Conservation (phyloP, 2,329 filamentous ascomycete species). For the Daldinia sp. region DNA sequence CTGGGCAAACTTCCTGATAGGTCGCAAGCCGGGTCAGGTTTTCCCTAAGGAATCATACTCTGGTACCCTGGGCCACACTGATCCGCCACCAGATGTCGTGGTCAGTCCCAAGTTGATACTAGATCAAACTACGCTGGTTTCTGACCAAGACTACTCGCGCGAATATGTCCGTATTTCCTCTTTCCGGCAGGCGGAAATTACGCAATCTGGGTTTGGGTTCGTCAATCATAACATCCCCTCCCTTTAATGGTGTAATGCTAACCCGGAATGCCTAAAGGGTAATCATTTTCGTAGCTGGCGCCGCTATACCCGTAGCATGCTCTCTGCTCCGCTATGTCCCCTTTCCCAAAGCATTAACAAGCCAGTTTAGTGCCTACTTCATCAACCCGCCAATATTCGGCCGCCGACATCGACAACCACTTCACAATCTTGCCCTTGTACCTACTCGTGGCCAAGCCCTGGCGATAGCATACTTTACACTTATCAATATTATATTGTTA, state of each 20-base stretch:
- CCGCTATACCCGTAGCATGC: constrained; percentile 50
- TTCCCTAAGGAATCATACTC: constrained; percentile 32
- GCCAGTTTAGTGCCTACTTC: constrained; percentile 49
- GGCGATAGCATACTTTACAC: constrained; percentile 52
- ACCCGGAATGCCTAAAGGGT: constrained; percentile 42
- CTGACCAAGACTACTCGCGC: constrained; percentile 48
- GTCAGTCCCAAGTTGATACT: neutral
- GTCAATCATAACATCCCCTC: neutral
- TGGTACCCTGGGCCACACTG: constrained; percentile 21
- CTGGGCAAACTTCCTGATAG: constrained; percentile 43
- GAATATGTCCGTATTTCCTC: constrained; percentile 12
- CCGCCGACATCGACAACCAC: constrained; percentile 51
- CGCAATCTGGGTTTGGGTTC: constrained; percentile 30
- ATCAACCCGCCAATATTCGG: constrained; percentile 52
- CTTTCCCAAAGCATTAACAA: constrained; percentile 34
- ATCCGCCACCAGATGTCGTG: constrained; percentile 19
- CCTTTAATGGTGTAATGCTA: constrained; percentile 45
- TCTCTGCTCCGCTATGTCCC: constrained; percentile 55
- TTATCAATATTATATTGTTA: constrained; percentile 53
- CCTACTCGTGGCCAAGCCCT: constrained; percentile 54
- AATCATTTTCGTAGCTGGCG: constrained; percentile 47
- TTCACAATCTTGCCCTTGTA: constrained; percentile 47
- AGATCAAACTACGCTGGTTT: constrained; percentile 48
- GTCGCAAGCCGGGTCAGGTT: constrained; percentile 36
- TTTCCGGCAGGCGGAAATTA: constrained; percentile 29